These are phyloP conservation scores for Cladosporium sp. DNA, from an alignment of 2,329 filamentous ascomycete species.

Conservation along the genomic window DNA sequence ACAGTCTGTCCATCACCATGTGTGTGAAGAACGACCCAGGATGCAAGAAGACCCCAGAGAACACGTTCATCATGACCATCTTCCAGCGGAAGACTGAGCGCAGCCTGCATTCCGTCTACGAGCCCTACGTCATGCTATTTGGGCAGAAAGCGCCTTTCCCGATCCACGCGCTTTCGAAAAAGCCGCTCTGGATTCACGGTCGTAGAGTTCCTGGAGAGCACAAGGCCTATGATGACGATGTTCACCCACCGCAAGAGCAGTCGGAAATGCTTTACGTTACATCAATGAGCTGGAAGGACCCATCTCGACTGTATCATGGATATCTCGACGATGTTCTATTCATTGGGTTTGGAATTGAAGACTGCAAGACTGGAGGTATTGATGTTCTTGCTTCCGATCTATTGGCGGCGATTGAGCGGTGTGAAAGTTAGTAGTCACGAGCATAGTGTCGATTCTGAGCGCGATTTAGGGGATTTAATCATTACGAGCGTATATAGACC, in stretches of 20 bases:
- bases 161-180: constrained; percentile 51
- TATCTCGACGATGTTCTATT: constrained; percentile 58
- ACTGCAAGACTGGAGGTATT: not conserved
- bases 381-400: not conserved
- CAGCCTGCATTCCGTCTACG: constrained; percentile 51
- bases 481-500: not conserved
- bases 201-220: constrained; percentile 34
- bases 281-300: constrained; percentile 56
- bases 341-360: constrained; percentile 50
- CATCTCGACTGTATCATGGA: constrained; percentile 54
- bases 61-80: constrained; percentile 58
- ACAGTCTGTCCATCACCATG: constrained; percentile 57
- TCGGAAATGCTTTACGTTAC: constrained; percentile 61
- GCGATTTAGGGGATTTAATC: not conserved
- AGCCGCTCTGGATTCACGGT: constrained; percentile 59
- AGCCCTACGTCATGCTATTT: constrained; percentile 58
- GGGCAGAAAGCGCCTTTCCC: constrained; percentile 50
- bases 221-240: not conserved
- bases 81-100: constrained; percentile 57
- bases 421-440: not conserved
- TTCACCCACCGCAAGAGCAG: constrained; percentile 27
- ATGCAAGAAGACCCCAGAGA: constrained; percentile 46
- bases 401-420: not conserved
- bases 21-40: constrained; percentile 50
- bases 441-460: not conserved